A percentile compares a stretch with the other conserved stretches of the same genome.
Conservation (phyloP, 805 yeast species). For the Candida jianshihensis region DNA sequence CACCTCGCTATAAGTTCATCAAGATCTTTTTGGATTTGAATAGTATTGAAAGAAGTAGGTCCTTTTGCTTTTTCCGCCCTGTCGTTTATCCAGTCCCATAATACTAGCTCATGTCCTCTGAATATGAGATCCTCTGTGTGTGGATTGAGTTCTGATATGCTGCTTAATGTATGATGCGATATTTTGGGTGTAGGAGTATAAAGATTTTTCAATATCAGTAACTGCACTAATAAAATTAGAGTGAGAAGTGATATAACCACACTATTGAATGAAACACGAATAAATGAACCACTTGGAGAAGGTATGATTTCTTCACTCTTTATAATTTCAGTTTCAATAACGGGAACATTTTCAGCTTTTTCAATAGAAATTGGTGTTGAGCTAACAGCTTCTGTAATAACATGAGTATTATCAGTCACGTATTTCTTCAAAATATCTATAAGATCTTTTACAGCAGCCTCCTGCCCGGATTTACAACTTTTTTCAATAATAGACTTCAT, state of each 20-base stretch:
- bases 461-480: constrained; percentile 77
- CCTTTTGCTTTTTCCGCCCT: constrained; percentile 11
- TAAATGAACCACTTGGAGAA: too few relatives aligned
- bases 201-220: constrained; percentile 8
- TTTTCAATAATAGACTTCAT: constrained; percentile 83
- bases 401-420: constrained; percentile 16
- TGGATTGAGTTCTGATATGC: constrained; percentile 1
- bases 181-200: background rate
- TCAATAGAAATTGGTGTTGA: background rate
- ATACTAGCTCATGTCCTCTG: constrained; percentile 17
- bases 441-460: constrained; percentile 48
- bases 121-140: constrained; percentile 8
- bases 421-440: constrained; percentile 20
- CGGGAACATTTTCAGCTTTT: background rate
- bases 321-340: constrained; percentile 1
- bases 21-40: constrained; percentile 12
- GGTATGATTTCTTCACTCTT: too few relatives aligned
- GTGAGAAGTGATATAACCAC: constrained; percentile 7
- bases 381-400: constrained; percentile 7
- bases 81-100: constrained; percentile 26
- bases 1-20: constrained; percentile 17
- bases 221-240: constrained; percentile 11
- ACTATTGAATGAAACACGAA: too few relatives aligned
- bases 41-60: constrained; percentile 2
- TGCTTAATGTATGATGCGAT: background rate